A percentile compares a stretch with the other conserved stretches of the same genome.
Evolutionary conservation across 2,329 filamentous ascomycete genomes (phyloP).

Genomic region (Fusarium concolor): DNA sequence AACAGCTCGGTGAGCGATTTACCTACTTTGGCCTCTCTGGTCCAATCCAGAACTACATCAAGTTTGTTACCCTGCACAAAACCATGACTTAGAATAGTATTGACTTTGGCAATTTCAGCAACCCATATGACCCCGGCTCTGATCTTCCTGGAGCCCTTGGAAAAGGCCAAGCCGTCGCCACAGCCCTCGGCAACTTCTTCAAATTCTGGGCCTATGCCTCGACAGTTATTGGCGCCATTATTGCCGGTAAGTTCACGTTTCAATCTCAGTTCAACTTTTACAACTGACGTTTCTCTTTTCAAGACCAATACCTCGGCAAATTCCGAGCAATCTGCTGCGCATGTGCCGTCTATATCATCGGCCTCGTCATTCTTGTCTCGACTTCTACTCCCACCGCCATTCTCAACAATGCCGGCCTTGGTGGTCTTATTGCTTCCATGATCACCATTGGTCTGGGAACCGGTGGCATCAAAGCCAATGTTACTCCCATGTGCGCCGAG

Average conservation of each 20-base stretch:
- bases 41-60: constrained; percentile 9
- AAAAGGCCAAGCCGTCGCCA: neutral
- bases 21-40: constrained; percentile 18
- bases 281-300: rapidly evolving
- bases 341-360: neutral
- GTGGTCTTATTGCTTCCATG: neutral
- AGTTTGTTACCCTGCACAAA: neutral
- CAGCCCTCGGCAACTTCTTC: constrained; percentile 14
- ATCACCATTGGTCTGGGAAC: neutral
- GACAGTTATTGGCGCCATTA: neutral
- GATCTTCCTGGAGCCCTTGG: constrained; percentile 1
- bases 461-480: neutral
- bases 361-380: constrained; percentile 3
- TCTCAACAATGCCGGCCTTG: neutral
- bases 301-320: constrained; percentile 10
- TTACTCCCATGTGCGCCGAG: constrained; percentile 11
- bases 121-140: neutral
- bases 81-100: rapidly evolving
- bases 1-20: constrained; percentile 16
- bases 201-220: constrained; percentile 16
- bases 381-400: neutral
- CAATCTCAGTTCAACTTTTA: rapidly evolving
- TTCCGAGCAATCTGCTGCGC: constrained; percentile 2
- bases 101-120: neutral
- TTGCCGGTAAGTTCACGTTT: neutral